Base-by-base conservation (phyloP, 345 rosid genomes). In the Pseudoturritis turrita region DNA sequence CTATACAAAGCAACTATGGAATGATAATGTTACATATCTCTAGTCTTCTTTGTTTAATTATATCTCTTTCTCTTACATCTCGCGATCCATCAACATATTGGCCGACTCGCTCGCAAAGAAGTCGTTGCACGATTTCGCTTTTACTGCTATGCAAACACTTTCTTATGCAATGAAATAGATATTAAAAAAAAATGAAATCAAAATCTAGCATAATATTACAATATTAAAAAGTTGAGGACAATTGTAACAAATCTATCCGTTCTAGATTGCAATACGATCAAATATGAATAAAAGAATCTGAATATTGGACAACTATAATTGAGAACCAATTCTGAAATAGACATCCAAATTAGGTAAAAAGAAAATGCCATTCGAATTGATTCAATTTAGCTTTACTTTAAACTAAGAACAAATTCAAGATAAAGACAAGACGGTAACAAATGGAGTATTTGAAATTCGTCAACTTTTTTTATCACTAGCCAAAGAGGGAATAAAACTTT, bases 261-360 rank as follows among this genome's bases (percentile, higher is more conserved):
- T 40, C 25, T 28, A 28, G 35, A 58, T 33, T 2, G 35, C 74
- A 13, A 8, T 61, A 33, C 35, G 72, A 74, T 66, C 8, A 15
- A 41, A 7, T n/a, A 26, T 51, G 47, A 74, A 66, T 66, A 37
- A 66, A 58, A 66, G 54, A 58, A 74, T 66, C 31, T 65, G 11
- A 66, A 58, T 66, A 29, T 28, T 58, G 10, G 18, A 67, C 62
- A 66, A 18, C 17, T 66, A 31, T 66, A 15, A 23, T 14, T 58
- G 17, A 31, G 73, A 74, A 74, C 41, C 31, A 67, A 59, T 74
- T 66, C 78, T 50, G 73, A 66, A 40, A 58, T 37, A 25, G 72
- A 73, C 78, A 74, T n/a, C 54, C 29, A 65, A 10, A 39, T 39
- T 58, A 50, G 37, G 62, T 53, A 59, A 59, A 65, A 55, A 57